Evolutionary conservation across 805 yeast species (phyloP).

Genomic region (Ogataea philodendri): DNA sequence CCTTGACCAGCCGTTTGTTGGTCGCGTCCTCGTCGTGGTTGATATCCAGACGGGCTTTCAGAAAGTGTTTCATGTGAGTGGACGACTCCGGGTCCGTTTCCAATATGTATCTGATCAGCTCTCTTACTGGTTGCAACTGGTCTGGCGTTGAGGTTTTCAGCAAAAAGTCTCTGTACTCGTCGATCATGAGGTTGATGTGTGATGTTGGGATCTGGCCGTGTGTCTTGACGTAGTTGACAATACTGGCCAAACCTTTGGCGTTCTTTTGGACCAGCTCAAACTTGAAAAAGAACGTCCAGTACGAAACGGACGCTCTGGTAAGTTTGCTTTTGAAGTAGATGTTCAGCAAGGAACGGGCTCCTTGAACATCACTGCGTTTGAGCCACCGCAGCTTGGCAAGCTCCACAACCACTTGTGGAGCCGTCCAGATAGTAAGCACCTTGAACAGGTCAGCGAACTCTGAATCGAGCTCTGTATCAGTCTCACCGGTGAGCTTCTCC

Average conservation of each 20-base stretch:
- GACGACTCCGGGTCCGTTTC: conserved; percentile 36
- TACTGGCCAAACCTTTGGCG: conserved; percentile 41
- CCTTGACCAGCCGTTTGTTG: conserved; percentile 29
- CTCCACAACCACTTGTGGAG: conserved; percentile 30
- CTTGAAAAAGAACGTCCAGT: conserved; percentile 58
- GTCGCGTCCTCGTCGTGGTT: conserved; percentile 30
- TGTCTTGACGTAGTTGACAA: conserved; percentile 45
- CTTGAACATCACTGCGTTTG: conserved; percentile 18
- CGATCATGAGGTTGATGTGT: conserved; percentile 42
- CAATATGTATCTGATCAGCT: conserved; percentile 25
- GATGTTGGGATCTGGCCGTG: conserved; percentile 48
- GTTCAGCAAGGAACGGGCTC: conserved; percentile 28
- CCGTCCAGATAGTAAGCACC: conserved; percentile 23
- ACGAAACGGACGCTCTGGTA: conserved; percentile 42
- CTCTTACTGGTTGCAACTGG: conserved; percentile 25
- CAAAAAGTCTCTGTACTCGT: conserved; percentile 39
- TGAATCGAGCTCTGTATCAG: conserved; percentile 5
- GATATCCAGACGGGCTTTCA: conserved; percentile 32
- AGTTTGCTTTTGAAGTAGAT: conserved; percentile 29
- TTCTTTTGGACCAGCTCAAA: conserved; percentile 49
- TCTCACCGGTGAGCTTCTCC: conserved; percentile 6
- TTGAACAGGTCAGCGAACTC: conserved; percentile 20
- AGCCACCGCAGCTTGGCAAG: conserved; percentile 30
- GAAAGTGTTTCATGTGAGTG: conserved; percentile 31
- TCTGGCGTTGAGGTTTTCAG: conserved; percentile 26